phyloP scores from a whole-genome alignment of 768 basidiomycete species.

The Rhodosporidiobolus odoratus region DNA sequence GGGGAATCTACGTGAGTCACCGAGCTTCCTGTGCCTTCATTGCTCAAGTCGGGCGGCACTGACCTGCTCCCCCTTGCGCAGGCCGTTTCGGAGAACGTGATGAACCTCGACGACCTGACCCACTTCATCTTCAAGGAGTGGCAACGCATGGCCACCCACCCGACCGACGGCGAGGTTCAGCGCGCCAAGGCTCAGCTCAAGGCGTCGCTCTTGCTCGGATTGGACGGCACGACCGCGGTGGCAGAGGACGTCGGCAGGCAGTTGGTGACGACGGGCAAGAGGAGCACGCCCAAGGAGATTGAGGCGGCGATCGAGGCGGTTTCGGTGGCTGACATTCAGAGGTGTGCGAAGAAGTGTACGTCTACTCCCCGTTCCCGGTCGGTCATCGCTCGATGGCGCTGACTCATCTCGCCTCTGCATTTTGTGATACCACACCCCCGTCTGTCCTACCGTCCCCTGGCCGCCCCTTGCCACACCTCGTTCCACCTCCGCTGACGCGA shows the following conservation, averaged over 20 bases:
- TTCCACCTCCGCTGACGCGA: not conserved
- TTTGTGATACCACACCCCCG: too few relatives aligned
- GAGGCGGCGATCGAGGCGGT: constrained; percentile 89
- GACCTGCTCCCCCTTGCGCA: not conserved
- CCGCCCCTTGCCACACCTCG: not conserved
- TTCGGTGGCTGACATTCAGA: constrained; percentile 77
- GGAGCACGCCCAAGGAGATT: constrained; percentile 87
- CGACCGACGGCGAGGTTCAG: constrained; percentile 56
- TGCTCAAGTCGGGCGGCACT: not conserved
- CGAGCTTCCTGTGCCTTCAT: not conserved
- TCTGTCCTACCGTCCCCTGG: not conserved
- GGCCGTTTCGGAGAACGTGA: constrained; percentile 63
- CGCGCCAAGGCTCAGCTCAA: constrained; percentile 98
- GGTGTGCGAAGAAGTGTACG: constrained; percentile 77
- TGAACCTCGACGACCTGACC: constrained; percentile 83
- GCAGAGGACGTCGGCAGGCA: constrained; percentile 99
- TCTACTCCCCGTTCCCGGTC: not conserved
- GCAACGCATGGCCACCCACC: constrained; percentile 81
- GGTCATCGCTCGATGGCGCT: too few relatives aligned
- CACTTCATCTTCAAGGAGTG: constrained; percentile 76
- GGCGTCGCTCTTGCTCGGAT: constrained; percentile 77
- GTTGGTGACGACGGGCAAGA: constrained; percentile 83
- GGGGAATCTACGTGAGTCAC: constrained; percentile 90
- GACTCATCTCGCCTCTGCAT: too few relatives aligned
- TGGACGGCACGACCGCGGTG: constrained; percentile 93